Base-by-base conservation (phyloP, 345 rosid species). In the Cochlearia excelsa region DNA sequence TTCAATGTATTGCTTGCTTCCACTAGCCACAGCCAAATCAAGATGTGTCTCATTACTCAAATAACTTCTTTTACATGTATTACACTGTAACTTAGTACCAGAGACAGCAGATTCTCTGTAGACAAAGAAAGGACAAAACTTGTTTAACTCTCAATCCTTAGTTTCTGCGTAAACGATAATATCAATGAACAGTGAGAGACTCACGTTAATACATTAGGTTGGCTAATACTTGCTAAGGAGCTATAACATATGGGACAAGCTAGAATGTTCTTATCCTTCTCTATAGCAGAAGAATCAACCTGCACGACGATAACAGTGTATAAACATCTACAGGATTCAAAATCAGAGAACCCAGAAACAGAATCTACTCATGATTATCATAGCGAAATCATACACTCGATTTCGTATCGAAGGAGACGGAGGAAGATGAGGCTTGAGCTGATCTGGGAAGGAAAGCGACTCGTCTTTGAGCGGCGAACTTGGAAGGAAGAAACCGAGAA, bases 211-310 rank as follows among this genome's bases (percentile, higher is more conserved):
- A 73, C 69, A 58, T 62, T 54, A 7, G 74, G 51, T 51, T 65
- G 80, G 39, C 77, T 65, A 6, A 44, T 67, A 65, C 50, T 29
- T 7, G 71, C 67, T 3, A 91, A 67, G 3, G 78, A 82, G 62
- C 61, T 44, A 52, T 78, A 88, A 74, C 98, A 88, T 27, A 91
- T 75, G 27, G 98, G 98, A 74, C 96, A 91, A 49, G 96, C 96
- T 63, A 91, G 71, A 30, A 76, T 51, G 47, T 59, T 64, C 30
- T 54, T 46, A 28, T 50, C 74, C 39, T 79, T 72, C 61, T 66
- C 74, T 23, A 75, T n/a, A n/a, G n/a, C 73, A 7, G 61, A 79
- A 73, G 77, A 26, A 28, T 75, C 85, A 81, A 61, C 42, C 55
- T 64, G 10, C 60, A 50, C 34, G 28, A 9, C 9, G 34, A 52